Conservation (phyloP, 495 filamentous ascomycete species). For the Podospora anserina region DNA sequence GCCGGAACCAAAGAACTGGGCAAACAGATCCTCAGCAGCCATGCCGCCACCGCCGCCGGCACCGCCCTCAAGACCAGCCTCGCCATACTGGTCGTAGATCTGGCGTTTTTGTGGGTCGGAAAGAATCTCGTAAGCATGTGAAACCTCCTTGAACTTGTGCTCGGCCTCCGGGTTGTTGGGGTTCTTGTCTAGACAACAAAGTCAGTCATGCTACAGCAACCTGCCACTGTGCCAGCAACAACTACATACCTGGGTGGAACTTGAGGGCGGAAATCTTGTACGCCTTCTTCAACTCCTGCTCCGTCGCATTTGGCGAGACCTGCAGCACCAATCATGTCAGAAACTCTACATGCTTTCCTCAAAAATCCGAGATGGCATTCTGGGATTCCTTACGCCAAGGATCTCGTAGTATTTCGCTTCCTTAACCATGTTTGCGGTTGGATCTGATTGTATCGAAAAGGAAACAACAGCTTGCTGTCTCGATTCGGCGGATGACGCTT, state of each 20-base stretch:
- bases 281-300: constrained; percentile 80
- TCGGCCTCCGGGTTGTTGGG: constrained; percentile 86
- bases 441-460: constrained; percentile 18
- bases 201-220: background rate
- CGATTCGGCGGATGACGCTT: background rate
- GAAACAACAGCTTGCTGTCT: constrained; percentile 5
- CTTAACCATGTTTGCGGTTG: constrained; percentile 68
- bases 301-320: constrained; percentile 69
- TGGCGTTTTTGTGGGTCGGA: constrained; percentile 86
- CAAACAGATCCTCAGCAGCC: constrained; percentile 95
- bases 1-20: constrained; percentile 92
- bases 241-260: constrained; percentile 75
- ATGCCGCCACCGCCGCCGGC: constrained; percentile 77
- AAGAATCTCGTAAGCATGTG: constrained; percentile 89
- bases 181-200: constrained; percentile 75
- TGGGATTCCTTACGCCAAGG: constrained; percentile 65
- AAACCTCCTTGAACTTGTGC: constrained; percentile 97
- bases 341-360: constrained; percentile 9
- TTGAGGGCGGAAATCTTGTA: constrained; percentile 89
- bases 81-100: constrained; percentile 95
- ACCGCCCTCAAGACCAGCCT: constrained; percentile 89
- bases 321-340: constrained; percentile 39
- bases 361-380: background rate
- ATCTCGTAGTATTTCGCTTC: constrained; percentile 85
- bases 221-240: constrained; percentile 12